These are phyloP conservation scores for Aspergillus pseudotamarii DNA, from an alignment of 2,329 filamentous ascomycete genomes.

Conservation along the genomic window DNA sequence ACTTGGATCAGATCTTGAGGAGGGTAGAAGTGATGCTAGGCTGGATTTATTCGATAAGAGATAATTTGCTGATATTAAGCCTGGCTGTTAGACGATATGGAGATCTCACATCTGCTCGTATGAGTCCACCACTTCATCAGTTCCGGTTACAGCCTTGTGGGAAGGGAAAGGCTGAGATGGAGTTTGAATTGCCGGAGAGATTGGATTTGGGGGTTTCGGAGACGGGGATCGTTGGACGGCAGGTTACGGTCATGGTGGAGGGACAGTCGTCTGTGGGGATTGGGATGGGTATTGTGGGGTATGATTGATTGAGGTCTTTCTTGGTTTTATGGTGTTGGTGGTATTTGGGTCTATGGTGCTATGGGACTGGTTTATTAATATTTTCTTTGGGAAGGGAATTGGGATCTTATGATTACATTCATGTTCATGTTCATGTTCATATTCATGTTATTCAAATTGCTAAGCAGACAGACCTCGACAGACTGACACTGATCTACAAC, in stretches of 20 bases:
- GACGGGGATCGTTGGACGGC: slow-evolving; percentile 37
- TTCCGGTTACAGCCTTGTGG: slow-evolving; percentile 24
- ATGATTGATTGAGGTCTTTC: slow-evolving; percentile 26
- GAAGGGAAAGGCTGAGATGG: neutral
- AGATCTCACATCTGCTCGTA: slow-evolving; percentile 25
- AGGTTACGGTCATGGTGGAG: slow-evolving; percentile 32
- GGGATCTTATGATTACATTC: neutral
- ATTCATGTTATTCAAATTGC: neutral
- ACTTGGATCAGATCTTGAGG: too few relatives aligned
- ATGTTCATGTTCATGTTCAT: neutral
- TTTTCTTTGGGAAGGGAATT: neutral
- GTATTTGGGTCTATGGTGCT: neutral
- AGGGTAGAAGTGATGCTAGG: too few relatives aligned
- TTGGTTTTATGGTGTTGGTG: neutral
- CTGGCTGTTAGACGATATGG: slow-evolving; percentile 26
- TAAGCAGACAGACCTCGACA: too few relatives aligned
- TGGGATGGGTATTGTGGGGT: slow-evolving; percentile 38
- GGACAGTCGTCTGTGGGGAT: slow-evolving; percentile 18
- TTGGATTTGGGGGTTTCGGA: slow-evolving; percentile 39
- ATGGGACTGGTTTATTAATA: neutral
- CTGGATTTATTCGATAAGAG: too few relatives aligned
- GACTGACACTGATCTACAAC: slow-evolving; percentile 9
- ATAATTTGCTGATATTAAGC: too few relatives aligned
- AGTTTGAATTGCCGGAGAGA: slow-evolving; percentile 32
- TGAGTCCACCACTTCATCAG: slow-evolving; percentile 23